phyloP scores from a whole-genome alignment of 176 grass and related monocot genomes.

The Avena insularis region DNA sequence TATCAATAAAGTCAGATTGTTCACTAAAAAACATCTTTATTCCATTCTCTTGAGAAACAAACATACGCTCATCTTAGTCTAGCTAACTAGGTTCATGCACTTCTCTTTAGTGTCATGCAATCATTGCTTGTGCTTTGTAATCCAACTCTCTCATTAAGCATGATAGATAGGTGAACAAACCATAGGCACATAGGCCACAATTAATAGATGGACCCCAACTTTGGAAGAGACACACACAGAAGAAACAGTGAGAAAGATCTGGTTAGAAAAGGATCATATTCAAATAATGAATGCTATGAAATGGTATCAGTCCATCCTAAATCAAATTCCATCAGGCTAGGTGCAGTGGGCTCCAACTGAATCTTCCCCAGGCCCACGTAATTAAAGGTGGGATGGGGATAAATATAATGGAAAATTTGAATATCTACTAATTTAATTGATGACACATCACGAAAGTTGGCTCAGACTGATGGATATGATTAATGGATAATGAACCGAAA shows the following conservation, averaged over 20 bases:
- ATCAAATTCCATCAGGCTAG: background rate
- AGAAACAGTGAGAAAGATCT: background rate
- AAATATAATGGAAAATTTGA: background rate
- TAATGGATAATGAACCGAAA: background rate
- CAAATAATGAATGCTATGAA: background rate
- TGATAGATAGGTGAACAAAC: too few relatives aligned
- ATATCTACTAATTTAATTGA: background rate
- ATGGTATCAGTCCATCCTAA: background rate
- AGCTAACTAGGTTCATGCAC: too few relatives aligned
- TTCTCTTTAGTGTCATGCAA: too few relatives aligned
- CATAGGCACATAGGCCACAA: background rate
- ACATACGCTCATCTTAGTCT: too few relatives aligned
- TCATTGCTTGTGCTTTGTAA: too few relatives aligned
- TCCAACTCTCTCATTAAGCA: too few relatives aligned
- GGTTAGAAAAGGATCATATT: background rate
- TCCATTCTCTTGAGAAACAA: too few relatives aligned
- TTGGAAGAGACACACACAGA: background rate
- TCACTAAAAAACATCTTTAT: too few relatives aligned
- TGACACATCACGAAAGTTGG: background rate
- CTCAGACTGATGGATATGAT: background rate
- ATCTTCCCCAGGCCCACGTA: background rate
- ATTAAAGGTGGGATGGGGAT: conserved; percentile 23
- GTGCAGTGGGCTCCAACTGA: background rate
- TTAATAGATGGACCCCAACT: background rate
- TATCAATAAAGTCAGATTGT: too few relatives aligned